Percentiles rank a stretch among this genome's conserved stretches.
These are phyloP conservation scores for Scheffersomyces amazonensis DNA, from an alignment of 805 yeast species.

Conservation along the genomic window DNA sequence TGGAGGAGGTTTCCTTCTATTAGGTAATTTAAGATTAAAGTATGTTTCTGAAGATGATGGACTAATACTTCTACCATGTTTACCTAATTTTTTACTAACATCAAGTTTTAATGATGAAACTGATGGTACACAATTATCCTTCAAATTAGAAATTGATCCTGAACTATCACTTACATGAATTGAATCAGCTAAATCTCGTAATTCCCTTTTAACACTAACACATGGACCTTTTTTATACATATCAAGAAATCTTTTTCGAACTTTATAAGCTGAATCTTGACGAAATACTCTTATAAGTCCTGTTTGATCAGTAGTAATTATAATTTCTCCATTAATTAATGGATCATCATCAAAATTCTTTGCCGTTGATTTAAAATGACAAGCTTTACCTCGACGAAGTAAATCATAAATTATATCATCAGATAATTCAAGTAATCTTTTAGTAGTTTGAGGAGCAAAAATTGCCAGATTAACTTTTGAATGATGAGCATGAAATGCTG, in stretches of 20 bases:
- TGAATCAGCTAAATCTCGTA: background rate
- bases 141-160: background rate
- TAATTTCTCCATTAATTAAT: constrained; percentile 41
- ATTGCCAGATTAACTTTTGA: constrained; percentile 70
- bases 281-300: constrained; percentile 78
- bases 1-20: background rate
- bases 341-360: constrained; percentile 2
- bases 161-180: background rate
- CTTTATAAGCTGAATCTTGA: constrained; percentile 63
- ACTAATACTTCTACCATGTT: constrained; percentile 1
- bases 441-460: constrained; percentile 72
- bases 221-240: constrained; percentile 10
- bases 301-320: constrained; percentile 71
- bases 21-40: background rate
- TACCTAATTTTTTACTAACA: background rate
- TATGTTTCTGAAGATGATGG: constrained; percentile 1
- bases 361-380: constrained; percentile 5
- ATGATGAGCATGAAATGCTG: constrained; percentile 76
- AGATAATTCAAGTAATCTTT: constrained; percentile 62
- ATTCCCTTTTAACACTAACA: background rate
- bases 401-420: constrained; percentile 79
- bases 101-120: background rate
- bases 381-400: constrained; percentile 19
- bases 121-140: background rate
- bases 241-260: constrained; percentile 21